Base-by-base conservation (phyloP, 2,329 filamentous ascomycete species). In the Sporothrix protearum region DNA sequence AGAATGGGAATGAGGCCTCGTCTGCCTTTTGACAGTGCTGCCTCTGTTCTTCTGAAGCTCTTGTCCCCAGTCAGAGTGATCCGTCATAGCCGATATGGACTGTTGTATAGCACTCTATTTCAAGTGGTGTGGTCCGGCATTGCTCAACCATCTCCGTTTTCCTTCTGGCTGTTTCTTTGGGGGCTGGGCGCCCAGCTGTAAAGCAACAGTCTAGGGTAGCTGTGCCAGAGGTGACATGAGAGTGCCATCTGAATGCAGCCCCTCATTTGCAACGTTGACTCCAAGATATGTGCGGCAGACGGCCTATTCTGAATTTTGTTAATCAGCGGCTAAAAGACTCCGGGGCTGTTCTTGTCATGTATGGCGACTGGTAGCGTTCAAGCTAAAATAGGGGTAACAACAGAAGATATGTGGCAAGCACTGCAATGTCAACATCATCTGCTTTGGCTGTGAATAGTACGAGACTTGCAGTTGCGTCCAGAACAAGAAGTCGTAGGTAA, bases 211-310 rank as follows among this genome's bases (percentile, higher is more conserved):
- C 57, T 39, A 61, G 57, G 39, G 9, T 33, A n/a, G 9, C 39
- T 19, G 3, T 19, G 55, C 30, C 30, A 7, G 16, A 39, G 3
- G 33, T 14, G 28, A 55, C 51, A 55, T 55, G 22, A 25, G 5
- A 55, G 8, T 8, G 39, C 30, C 0, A 7, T 22, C 19, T 10
- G 19, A 33, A 55, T 36, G 22, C 36, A 22, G n/a, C 22, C 63
- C 63, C 42, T 51, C 63, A 33, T 67, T 33, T 67, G 63, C 63
- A 67, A 68, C 49, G 66, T 55, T 68, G 47, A 68, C 30, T 49
- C n/a, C 8, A 39, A n/a, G 16, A 25, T 51, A 7, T 7, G 36
- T 36, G 16, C n/a, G n/a, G 22, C 57, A 39, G 39, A 42, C 12
- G 39, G 6, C 10, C 36, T 36, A 42, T 42, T 8, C 5, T 8